Conservation (phyloP, 345 rosid species). For the Rhizophora mangle region DNA sequence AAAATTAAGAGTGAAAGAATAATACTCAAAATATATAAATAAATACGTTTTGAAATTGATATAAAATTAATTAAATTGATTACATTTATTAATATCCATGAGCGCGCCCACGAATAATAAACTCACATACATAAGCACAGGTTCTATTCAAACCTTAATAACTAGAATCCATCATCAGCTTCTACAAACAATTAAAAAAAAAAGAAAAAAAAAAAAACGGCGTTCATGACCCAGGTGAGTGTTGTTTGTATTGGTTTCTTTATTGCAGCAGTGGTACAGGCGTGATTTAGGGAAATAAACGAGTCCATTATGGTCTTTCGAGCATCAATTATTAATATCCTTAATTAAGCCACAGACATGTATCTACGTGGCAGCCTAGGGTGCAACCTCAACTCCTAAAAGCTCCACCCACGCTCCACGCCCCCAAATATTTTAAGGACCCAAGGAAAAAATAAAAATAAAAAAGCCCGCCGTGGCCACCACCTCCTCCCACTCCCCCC, state of each 20-base stretch:
- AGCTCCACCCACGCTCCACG: constrained; percentile 16
- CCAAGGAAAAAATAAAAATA: not conserved
- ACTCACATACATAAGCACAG: no score
- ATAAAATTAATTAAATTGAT: no score
- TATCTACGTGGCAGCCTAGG: constrained; percentile 84
- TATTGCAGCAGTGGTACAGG: constrained; percentile 1
- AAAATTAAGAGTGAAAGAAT: no score
- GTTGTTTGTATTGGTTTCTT: not conserved
- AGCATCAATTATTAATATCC: constrained; percentile 32
- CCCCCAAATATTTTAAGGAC: not conserved
- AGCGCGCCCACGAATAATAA: no score
- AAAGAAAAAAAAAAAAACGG: no score
- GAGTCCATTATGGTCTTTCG: constrained; percentile 6
- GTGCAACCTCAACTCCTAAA: constrained; percentile 44
- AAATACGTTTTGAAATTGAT: no score
- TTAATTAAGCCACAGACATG: constrained; percentile 21
- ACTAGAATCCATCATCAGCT: no score
- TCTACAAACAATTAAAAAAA: no score
- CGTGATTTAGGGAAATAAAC: constrained; percentile 7
- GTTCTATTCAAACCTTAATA: no score
- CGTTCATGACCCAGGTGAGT: no score
- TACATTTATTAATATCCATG: no score
- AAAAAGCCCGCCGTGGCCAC: constrained; percentile 1
- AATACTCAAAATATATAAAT: no score
- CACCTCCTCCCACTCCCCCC: not conserved